phyloP scores from a whole-genome alignment of 106 monocot species.

The Dioscorea zingiberensis region DNA sequence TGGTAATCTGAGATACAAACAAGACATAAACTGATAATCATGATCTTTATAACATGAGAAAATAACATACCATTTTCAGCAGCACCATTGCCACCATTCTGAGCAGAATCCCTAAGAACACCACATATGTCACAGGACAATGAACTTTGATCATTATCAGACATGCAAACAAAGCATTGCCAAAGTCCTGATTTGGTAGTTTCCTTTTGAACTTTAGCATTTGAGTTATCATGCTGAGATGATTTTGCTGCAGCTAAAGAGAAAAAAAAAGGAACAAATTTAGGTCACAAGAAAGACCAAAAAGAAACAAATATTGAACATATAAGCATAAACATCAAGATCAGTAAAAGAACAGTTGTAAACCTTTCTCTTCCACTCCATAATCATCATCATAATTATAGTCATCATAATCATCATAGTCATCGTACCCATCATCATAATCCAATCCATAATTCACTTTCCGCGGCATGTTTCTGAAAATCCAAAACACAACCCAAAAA shows the following conservation, averaged over 20 bases:
- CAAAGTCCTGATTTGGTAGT: constrained; percentile 33
- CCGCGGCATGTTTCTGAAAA: constrained; percentile 58
- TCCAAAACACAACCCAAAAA: not conserved
- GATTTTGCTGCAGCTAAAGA: constrained; percentile 17
- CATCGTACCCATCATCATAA: constrained; percentile 50
- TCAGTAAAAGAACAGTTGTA: not conserved
- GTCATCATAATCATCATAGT: constrained; percentile 51
- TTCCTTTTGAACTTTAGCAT: constrained; percentile 2
- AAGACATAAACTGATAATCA: not conserved
- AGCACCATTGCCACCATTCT: constrained; percentile 10
- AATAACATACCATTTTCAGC: constrained; percentile 29
- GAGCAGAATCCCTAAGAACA: constrained; percentile 32
- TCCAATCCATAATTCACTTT: constrained; percentile 43
- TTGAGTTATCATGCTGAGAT: constrained; percentile 6
- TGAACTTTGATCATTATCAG: constrained; percentile 52
- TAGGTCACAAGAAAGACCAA: not conserved
- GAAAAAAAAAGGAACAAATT: constrained; percentile 4
- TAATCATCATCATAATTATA: constrained; percentile 27
- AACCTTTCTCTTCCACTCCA: constrained; percentile 5
- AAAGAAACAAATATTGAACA: not conserved
- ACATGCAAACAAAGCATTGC: constrained; percentile 79
- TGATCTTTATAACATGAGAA: not conserved
- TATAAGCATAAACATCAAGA: not conserved
- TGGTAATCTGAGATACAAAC: too few relatives aligned
- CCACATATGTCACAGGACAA: constrained; percentile 84